Evolutionary conservation across 2,329 filamentous ascomycete species (phyloP).

Genomic region (Botrytis porri): DNA sequence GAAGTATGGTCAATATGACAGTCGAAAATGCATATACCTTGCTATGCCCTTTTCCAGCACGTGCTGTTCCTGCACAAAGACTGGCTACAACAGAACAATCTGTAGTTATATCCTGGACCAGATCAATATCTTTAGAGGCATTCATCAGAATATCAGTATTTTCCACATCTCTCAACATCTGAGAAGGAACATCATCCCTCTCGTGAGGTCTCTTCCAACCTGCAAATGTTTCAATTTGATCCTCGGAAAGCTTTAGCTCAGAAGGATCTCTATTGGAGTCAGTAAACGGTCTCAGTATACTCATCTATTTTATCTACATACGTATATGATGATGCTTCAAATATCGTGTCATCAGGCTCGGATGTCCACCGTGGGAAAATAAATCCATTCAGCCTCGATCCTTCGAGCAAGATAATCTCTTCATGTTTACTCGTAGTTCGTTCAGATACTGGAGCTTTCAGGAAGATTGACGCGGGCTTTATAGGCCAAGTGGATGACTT

Average conservation of each 20-base stretch:
- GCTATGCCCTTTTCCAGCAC: constrained; percentile 64
- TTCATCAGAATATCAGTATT: constrained; percentile 52
- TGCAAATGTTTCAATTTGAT: constrained; percentile 72
- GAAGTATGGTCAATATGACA: not conserved
- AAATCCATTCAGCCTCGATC: constrained; percentile 77
- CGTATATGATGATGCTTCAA: constrained; percentile 60
- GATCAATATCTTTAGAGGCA: constrained; percentile 61
- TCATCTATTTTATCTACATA: constrained; percentile 37
- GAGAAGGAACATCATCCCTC: constrained; percentile 45
- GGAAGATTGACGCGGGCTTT: constrained; percentile 27
- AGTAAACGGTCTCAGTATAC: constrained; percentile 17
- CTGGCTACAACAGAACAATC: constrained; percentile 98
- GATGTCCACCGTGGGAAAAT: constrained; percentile 83
- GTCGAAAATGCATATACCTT: constrained; percentile 56
- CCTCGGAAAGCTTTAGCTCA: constrained; percentile 67
- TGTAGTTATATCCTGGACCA: constrained; percentile 92
- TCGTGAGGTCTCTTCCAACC: constrained; percentile 79
- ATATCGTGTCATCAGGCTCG: constrained; percentile 59
- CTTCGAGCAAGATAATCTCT: constrained; percentile 71
- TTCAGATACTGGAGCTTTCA: constrained; percentile 45
- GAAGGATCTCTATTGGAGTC: constrained; percentile 59
- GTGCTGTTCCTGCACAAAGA: constrained; percentile 75
- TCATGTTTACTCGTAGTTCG: constrained; percentile 66
- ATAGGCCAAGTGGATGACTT: constrained; percentile 30
- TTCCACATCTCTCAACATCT: not conserved